These are phyloP conservation scores for Lactifluus rugatus DNA, from an alignment of 768 basidiomycete species.

Conservation along the genomic window DNA sequence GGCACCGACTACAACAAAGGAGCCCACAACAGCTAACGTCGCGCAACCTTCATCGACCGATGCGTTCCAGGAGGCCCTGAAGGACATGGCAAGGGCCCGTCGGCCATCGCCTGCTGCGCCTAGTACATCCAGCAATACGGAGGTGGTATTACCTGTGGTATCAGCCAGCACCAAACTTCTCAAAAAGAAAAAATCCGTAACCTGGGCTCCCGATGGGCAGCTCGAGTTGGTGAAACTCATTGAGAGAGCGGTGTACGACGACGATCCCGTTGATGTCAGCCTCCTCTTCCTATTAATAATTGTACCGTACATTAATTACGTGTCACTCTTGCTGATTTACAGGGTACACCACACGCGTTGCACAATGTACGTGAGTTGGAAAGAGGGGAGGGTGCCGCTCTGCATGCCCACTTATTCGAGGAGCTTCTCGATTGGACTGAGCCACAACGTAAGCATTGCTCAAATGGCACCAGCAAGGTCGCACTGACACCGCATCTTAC, in stretches of 20 bases:
- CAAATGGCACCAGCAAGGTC: slow-evolving; percentile 4
- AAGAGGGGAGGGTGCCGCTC: slow-evolving; percentile 75
- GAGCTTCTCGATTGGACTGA: slow-evolving; percentile 83
- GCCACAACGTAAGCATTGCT: slow-evolving; percentile 53
- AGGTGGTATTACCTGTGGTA: slow-evolving; percentile 44
- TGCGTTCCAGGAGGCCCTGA: slow-evolving; percentile 76
- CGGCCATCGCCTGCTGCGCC: slow-evolving; percentile 44
- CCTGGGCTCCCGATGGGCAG: slow-evolving; percentile 65
- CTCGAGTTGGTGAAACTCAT: slow-evolving; percentile 72
- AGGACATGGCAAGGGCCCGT: slow-evolving; percentile 60
- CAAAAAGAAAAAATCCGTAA: slow-evolving; percentile 69
- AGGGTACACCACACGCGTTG: slow-evolving; percentile 56
- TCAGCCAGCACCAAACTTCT: slow-evolving; percentile 27
- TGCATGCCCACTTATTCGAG: slow-evolving; percentile 77
- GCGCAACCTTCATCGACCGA: slow-evolving; percentile 71
- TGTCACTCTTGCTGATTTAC: slow-evolving; percentile 32
- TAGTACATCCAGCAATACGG: slow-evolving; percentile 22
- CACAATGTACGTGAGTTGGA: slow-evolving; percentile 81
- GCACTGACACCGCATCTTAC: slow-evolving; percentile 22
- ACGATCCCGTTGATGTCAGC: slow-evolving; percentile 82
- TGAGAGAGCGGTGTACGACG: slow-evolving; percentile 82
- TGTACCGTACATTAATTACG: slow-evolving; percentile 43
- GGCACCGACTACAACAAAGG: slow-evolving; percentile 32
- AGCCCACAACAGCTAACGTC: slow-evolving; percentile 45
- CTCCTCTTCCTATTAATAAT: slow-evolving; percentile 31